A percentile compares a stretch with the other conserved stretches of the same genome.
Evolutionary conservation across 1,284 basidiomycete species (phyloP).

Genomic region (Pyrrhoderma noxium): DNA sequence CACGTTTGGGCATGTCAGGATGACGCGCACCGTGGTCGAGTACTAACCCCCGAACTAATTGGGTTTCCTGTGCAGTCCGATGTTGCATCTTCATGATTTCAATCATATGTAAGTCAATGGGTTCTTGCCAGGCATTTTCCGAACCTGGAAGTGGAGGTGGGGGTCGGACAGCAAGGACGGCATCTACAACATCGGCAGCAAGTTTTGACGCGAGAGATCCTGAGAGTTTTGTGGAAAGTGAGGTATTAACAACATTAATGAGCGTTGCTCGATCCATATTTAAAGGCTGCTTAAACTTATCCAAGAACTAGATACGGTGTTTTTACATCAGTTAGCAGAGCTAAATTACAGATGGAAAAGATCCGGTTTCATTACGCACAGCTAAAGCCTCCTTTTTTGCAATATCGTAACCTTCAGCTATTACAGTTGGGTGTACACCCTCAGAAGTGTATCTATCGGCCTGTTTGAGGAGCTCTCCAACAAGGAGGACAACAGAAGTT

Average conservation of each 20-base stretch:
- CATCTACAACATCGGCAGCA: constrained; percentile 91
- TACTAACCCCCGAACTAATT: constrained; percentile 91
- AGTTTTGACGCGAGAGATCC: constrained; percentile 81
- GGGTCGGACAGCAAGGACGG: constrained; percentile 85
- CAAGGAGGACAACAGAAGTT: constrained; percentile 93
- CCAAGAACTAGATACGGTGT: constrained; percentile 67
- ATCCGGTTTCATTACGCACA: constrained; percentile 40
- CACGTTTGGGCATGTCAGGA: constrained; percentile 98
- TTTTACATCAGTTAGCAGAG: background rate
- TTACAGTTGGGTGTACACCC: constrained; percentile 96
- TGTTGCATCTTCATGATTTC: constrained; percentile 99
- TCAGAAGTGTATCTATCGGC: constrained; percentile 97
- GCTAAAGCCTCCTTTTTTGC: constrained; percentile 92
- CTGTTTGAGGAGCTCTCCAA: constrained; percentile 96
- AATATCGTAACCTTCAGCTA: constrained; percentile 93
- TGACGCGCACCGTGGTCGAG: constrained; percentile 95
- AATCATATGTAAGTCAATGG: constrained; percentile 98
- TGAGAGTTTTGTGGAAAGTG: constrained; percentile 91
- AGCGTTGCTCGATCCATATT: constrained; percentile 85
- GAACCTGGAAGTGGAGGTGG: constrained; percentile 44
- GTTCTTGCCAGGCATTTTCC: constrained; percentile 68
- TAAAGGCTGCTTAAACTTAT: constrained; percentile 74
- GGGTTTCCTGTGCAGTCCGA: constrained; percentile 96
- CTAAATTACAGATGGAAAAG: background rate
- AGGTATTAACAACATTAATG: constrained; percentile 90